Evolutionary conservation across 768 basidiomycete species (phyloP), one percentile per base, ranked within the genome.

Genomic region (Gelatoporia subvermispora): DNA sequence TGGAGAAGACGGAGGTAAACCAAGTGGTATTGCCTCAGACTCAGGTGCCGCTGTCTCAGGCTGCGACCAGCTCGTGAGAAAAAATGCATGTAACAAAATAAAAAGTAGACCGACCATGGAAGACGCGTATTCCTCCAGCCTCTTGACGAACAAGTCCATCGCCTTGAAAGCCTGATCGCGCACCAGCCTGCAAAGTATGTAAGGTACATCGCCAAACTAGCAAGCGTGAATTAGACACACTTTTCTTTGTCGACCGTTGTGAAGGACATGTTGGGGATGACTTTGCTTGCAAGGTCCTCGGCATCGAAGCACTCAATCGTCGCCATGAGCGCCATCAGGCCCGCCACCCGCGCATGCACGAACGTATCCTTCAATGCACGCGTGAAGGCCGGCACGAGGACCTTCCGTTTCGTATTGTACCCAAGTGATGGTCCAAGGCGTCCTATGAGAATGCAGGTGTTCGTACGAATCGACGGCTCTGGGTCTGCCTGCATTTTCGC

Each of bases 91-190:
- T 34, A 24, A 23, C 18, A 15, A 24, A 3, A 18, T 23, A 69
- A 37, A 23, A 40, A 23, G 13, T 8, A 43, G 9, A 54, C 75
- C n/a, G 45, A 93, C 94, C 93, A 99, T 88, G 2, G 79, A 75
- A 0, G 76, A 76, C 2, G 85, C 89, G 57, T 96, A 77, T 8
- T 71, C 76, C 60, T 96, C 92, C 23, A 97, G 68, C 53, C 77
- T 82, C 65, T 88, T 89, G 53, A 95, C 72, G 60, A 96, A 93
- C 41, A 95, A 69, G 37, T 91, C 89, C 47, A 95, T 74, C 5
- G 93, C 87, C 66, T 89, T 95, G 75, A 95, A 97, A 2, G 91
- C 95, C 60, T 97, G 95, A 66, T 97, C 94, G 17, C 96, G 81
- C 0, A 98, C 95, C 7, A 91, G 65, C 57, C 95, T 98, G 56